Percentiles rank a stretch among this genome's conserved stretches.
Evolutionary conservation across 345 rosid species (phyloP).

Genomic region (Euphorbia pulcherrima): DNA sequence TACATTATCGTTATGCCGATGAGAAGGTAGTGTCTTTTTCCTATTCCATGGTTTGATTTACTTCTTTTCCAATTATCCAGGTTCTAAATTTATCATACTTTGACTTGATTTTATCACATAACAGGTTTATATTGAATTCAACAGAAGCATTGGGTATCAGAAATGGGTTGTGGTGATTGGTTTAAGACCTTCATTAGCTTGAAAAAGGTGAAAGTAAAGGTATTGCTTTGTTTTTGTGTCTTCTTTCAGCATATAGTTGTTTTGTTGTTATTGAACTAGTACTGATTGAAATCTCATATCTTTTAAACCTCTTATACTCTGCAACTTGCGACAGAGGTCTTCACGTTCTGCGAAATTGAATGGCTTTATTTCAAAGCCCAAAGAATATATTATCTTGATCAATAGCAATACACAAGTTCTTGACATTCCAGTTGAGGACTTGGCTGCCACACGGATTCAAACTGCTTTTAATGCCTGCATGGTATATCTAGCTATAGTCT

Average conservation of each 20-base stretch:
- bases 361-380: conserved; percentile 56
- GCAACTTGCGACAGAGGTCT: conserved; percentile 40
- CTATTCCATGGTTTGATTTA: no score
- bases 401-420: conserved; percentile 8
- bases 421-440: conserved; percentile 22
- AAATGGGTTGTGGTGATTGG: conserved; percentile 84
- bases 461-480: conserved; percentile 69
- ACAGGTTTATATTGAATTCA: conserved; percentile 33
- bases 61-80: no score
- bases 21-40: no score
- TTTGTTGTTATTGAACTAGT: background rate
- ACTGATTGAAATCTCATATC: background rate
- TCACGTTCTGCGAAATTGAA: conserved; percentile 50
- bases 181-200: conserved; percentile 61
- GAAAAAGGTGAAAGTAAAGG: conserved; percentile 67
- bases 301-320: conserved; percentile 16
- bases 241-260: background rate
- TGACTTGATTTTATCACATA: no score
- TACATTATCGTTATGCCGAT: no score
- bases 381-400: conserved; percentile 17
- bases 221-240: conserved; percentile 13
- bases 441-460: conserved; percentile 32
- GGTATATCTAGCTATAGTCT: conserved; percentile 34
- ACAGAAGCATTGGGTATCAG: conserved; percentile 4
- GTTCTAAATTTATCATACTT: no score